phyloP scores from a whole-genome alignment of 192 early-diverging fungal species.

The Backusella mclennaniae region DNA sequence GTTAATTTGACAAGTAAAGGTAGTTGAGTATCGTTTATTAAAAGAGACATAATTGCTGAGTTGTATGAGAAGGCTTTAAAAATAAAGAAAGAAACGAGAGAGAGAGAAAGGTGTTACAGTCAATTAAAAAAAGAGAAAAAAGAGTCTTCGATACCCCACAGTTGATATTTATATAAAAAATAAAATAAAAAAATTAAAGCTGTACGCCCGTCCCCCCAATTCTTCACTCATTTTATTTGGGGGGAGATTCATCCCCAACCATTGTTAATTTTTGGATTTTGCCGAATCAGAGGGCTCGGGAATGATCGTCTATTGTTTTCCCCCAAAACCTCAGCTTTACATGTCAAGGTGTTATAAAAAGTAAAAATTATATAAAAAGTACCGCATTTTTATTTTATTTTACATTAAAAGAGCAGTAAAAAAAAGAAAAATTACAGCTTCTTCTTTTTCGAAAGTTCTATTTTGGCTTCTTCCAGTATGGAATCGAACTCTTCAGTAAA shows the following conservation, averaged over 20 bases:
- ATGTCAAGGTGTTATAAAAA: not conserved
- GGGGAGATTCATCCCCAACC: constrained; percentile 5
- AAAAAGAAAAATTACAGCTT: not conserved
- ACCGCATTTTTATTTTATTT: not conserved
- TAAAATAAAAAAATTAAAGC: not conserved
- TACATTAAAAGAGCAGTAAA: not conserved
- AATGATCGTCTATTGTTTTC: not conserved
- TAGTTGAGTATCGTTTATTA: constrained; percentile 12
- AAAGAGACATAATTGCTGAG: not conserved
- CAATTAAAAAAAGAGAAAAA: not conserved
- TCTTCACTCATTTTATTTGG: not conserved
- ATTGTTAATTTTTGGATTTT: constrained; percentile 3
- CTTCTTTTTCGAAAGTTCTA: constrained; percentile 9
- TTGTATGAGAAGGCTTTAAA: not conserved
- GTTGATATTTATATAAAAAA: constrained; percentile 3
- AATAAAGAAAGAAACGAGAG: not conserved
- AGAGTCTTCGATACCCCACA: not conserved
- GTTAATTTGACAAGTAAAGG: constrained; percentile 4
- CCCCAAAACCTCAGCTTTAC: not conserved
- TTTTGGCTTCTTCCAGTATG: constrained; percentile 13
- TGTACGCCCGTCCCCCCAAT: not conserved
- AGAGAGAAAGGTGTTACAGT: not conserved
- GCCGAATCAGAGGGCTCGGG: not conserved
- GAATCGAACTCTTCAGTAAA: constrained; percentile 16
- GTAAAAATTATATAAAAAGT: not conserved